phyloP scores from a whole-genome alignment of 139 green algal genomes.

The Ostreobium quekettii region DNA sequence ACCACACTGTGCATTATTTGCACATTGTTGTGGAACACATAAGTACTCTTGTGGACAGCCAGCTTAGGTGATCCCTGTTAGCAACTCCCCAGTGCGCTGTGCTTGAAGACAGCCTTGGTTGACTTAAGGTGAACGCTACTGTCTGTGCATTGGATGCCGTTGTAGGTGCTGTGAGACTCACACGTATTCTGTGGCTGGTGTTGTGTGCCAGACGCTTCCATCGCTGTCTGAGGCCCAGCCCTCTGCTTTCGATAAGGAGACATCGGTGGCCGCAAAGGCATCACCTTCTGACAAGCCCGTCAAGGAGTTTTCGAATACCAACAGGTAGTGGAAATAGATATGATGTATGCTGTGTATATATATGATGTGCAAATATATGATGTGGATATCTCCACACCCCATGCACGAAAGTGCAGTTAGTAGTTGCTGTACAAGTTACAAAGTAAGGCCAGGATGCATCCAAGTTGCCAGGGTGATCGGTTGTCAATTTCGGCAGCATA shows the following conservation, averaged over 20 bases:
- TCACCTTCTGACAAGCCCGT: not conserved
- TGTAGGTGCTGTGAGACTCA: not conserved
- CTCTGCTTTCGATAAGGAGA: not conserved
- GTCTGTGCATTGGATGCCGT: not conserved
- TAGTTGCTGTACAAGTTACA: not conserved
- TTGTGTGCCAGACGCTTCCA: not conserved
- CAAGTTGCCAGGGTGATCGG: not conserved
- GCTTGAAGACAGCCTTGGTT: too few species aligned
- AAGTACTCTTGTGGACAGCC: too few species aligned
- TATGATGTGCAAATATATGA: conserved; percentile 1
- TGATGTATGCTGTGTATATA: not conserved
- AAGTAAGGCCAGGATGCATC: not conserved
- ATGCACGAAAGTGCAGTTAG: not conserved
- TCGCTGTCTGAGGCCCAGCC: not conserved
- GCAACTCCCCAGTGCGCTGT: too few species aligned
- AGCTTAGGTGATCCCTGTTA: too few species aligned
- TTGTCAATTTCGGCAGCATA: not conserved
- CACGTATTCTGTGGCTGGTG: not conserved
- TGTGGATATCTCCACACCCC: not conserved
- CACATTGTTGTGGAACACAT: too few species aligned
- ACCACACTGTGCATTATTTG: too few species aligned
- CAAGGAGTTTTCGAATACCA: not conserved
- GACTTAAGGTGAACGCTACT: too few species aligned
- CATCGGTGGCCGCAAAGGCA: not conserved
- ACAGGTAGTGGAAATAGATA: not conserved